Conservation (phyloP, 2,329 filamentous ascomycete genomes). For the Pseudogymnoascus sp. region DNA sequence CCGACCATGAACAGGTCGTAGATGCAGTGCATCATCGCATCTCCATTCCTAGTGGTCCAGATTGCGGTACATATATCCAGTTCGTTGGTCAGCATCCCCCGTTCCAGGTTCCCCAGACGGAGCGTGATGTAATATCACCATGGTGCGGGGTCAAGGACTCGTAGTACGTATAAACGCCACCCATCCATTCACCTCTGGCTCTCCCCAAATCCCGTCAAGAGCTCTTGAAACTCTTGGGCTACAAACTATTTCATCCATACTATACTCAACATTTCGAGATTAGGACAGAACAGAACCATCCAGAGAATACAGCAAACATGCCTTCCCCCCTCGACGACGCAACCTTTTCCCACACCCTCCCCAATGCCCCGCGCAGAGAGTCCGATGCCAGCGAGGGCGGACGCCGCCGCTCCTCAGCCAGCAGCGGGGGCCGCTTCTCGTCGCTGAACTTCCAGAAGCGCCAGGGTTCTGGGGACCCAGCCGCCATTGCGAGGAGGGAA, state of each 20-base stretch:
- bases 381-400: not conserved
- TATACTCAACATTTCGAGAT: not conserved
- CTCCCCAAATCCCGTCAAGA: not conserved
- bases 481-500: not conserved
- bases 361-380: not conserved
- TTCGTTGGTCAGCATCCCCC: constrained; percentile 3
- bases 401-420: not conserved
- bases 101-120: not conserved
- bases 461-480: not conserved
- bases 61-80: not conserved
- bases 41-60: not conserved
- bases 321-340: constrained; percentile 5
- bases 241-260: not conserved
- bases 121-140: constrained; percentile 1
- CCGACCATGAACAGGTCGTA: not conserved
- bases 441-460: constrained; percentile 2
- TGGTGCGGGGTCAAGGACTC: constrained; percentile 6
- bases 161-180: constrained; percentile 7
- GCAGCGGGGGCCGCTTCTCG: not conserved
- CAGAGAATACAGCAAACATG: not conserved
- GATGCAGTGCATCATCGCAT: constrained; percentile 4
- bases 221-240: not conserved
- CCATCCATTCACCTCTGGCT: not conserved
- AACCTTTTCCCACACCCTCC: not conserved
- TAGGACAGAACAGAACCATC: not conserved